Evolutionary conservation across 2,329 filamentous ascomycete genomes (phyloP), one percentile per base, ranked within the genome.

Genomic region (Chrysoporthe austroafricana): DNA sequence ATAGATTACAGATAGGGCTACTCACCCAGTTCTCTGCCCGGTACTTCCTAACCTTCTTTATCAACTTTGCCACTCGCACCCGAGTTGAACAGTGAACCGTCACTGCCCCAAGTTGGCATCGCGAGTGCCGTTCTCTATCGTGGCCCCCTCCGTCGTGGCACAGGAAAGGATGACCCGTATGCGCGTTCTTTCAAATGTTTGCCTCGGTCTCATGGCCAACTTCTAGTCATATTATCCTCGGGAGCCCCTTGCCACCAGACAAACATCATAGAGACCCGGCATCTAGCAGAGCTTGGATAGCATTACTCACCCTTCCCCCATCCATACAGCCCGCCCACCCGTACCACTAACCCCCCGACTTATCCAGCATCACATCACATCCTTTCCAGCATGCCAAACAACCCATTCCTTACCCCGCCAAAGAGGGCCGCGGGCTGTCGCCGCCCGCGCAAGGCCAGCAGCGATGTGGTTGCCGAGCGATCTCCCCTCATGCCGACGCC

Each of bases 201-300:
- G 16, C 21, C 2, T 54, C 16, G 14, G 26, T 54, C 26, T 18
- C 32, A 57, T 34, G 9, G 16, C 44, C 13, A 14, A 7, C n/a
- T n/a, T 26, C 32, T 18, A 39, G 16, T 26, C 34, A 7, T 9
- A 9, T 0, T 9, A 9, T 0, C 4, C 34, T 39, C 34, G 13
- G 34, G 14, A 36, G 34, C 18, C 34, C 16, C 54, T 2, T 7
- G 16, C 39, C 14, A 18, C 18, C 54, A 57, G 6, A 16, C 26
- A 26, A 57, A 18, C 34, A 57, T 39, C 18, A n/a, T 34, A 16
- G 16, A 39, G 14, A 4, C 34, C 32, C 54, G n/a, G 32, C 32
- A 36, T 57, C 34, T 57, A 8, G 32, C 54, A 57, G 32, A n/a
- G 54, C 16, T 57, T 14, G 54, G 54, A 57, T 57, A 57, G 54